Evolutionary conservation across 176 grass and related monocot genomes (phyloP).

Genomic region (Poa pratensis): DNA sequence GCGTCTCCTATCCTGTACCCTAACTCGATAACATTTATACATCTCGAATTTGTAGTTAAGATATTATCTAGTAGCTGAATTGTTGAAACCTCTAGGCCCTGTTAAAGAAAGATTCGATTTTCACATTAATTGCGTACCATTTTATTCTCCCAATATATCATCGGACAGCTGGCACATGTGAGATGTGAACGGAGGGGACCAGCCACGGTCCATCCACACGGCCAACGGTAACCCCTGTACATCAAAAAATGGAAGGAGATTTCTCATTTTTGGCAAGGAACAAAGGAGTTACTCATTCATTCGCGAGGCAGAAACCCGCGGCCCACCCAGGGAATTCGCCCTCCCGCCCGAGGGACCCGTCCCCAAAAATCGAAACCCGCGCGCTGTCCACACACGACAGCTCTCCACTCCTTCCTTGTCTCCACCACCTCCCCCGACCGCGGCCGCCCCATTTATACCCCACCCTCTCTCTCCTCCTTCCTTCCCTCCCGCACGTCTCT

Average conservation of each 20-base stretch:
- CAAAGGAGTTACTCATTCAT: background rate
- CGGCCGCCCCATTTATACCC: background rate
- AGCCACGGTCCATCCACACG: too few relatives aligned
- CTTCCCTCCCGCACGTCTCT: background rate
- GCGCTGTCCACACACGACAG: background rate
- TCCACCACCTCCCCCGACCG: background rate
- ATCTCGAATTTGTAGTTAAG: background rate
- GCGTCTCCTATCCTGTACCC: background rate
- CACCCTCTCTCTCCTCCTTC: background rate
- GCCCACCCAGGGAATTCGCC: background rate
- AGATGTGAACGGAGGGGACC: too few relatives aligned
- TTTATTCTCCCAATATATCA: too few relatives aligned
- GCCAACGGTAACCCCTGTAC: too few relatives aligned
- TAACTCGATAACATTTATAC: too few relatives aligned
- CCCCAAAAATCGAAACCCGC: slow-evolving; percentile 21
- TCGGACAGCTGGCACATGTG: too few relatives aligned
- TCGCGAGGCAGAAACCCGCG: background rate
- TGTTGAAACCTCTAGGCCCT: background rate
- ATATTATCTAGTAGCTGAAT: background rate
- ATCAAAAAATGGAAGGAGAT: too few relatives aligned
- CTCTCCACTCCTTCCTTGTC: background rate
- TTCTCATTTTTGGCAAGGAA: too few relatives aligned
- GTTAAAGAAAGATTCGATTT: background rate
- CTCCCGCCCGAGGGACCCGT: background rate
- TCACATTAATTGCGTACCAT: background rate